Evolutionary conservation across 495 filamentous ascomycete species (phyloP), one percentile per base, ranked within the genome.

Genomic region (Lasiosphaeriaceae sp.): DNA sequence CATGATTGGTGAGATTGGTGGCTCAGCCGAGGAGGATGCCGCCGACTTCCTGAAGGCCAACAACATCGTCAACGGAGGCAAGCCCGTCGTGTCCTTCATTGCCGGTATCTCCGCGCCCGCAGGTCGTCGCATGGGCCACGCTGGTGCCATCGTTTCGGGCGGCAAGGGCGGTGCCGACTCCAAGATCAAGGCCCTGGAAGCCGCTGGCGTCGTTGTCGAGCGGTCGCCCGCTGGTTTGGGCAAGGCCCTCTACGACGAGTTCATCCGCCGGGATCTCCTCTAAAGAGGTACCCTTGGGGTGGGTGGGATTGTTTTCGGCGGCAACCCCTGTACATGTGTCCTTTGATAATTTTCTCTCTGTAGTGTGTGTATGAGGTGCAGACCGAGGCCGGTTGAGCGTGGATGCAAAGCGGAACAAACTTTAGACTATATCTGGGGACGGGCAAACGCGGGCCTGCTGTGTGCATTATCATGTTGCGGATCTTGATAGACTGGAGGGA

Each of bases 1-100:
- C 80, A 96, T 98, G 94, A 97, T 98, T 71, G 94, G 94, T 72
- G 94, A 98, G 80, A 97, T 98, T 67, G 94, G 94, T 73, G 94
- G 94, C 60, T 90, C 89, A 50, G 94, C 94, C 49, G 94, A 98
- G 78, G 94, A 98, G 77, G 95, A 98, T 60, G 92, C 92, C 20
- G 96, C 68, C 63, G 94, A 98, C 61, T 98, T 92, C 82, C 80
- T 97, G 71, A 92, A 88, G 81, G 80, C 80, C 66, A 82, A 96
- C 76, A 97, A 97, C 81, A 89, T 84, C 52, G 75, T 81, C 71
- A 90, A 95, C 78, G 76, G 76, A 34, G 77, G 77, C 66, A 99
- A 96, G 82, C 94, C 94, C 57, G 90, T 95, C 54, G 94, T 99
- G 54, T 88, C 86, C 72, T 99, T 99, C 78, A 99, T 99, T 68